phyloP scores from a whole-genome alignment of 129 eudicot genomes.

The Artemisia tridentata region DNA sequence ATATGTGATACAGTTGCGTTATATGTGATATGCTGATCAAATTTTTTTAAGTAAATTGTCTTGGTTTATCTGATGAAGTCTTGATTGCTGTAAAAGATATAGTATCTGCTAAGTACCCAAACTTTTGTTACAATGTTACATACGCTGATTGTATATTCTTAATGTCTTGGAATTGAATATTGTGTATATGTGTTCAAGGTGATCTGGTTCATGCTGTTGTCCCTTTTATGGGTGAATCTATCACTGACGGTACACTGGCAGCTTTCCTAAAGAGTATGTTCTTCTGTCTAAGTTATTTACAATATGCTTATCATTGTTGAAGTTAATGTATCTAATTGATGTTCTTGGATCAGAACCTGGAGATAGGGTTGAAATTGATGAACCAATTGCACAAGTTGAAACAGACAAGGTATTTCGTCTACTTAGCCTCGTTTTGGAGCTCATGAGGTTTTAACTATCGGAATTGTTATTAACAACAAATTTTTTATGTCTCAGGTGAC shows the following conservation, averaged over 20 bases:
- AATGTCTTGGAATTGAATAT: background rate
- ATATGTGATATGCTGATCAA: conserved; percentile 6
- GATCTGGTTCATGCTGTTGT: conserved; percentile 90
- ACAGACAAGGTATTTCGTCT: conserved; percentile 69
- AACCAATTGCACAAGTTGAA: conserved; percentile 96
- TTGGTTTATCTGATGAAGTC: background rate
- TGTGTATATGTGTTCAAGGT: conserved; percentile 43
- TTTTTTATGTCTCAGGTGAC: conserved; percentile 60
- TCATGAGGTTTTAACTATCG: background rate
- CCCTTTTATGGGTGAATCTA: conserved; percentile 96
- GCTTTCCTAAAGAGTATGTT: conserved; percentile 77
- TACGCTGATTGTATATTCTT: background rate
- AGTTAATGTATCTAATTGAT: conserved; percentile 11
- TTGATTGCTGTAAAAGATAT: conserved; percentile 12
- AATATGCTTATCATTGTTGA: background rate
- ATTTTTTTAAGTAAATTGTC: background rate
- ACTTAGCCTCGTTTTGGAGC: conserved; percentile 1
- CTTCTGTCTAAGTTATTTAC: background rate
- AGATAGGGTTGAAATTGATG: conserved; percentile 87
- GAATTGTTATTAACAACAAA: conserved; percentile 20
- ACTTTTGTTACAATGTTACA: conserved; percentile 1
- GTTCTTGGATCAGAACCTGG: conserved; percentile 73
- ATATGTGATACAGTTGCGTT: too few species aligned
- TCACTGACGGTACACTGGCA: conserved; percentile 89
- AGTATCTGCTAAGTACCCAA: background rate